Percentiles rank a stretch among this genome's conserved stretches.
These are phyloP conservation scores for Colletotrichum nymphaeae DNA, from an alignment of 2,329 filamentous ascomycete species.

Conservation along the genomic window DNA sequence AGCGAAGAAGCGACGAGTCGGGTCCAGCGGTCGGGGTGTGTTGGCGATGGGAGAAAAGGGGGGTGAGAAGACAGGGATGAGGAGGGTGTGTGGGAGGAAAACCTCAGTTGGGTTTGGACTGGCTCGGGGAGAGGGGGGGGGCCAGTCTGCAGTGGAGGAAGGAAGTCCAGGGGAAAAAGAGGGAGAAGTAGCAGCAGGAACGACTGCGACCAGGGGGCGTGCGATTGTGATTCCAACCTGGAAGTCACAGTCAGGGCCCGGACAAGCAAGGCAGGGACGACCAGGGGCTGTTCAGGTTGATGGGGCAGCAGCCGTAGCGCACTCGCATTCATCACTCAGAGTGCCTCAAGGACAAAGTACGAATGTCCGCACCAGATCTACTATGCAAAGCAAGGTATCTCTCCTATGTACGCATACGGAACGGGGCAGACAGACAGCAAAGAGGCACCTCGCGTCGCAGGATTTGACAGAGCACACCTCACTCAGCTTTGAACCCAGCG, in stretches of 20 bases:
- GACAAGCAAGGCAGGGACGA: slow-evolving; percentile 13
- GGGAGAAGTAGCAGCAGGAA: slow-evolving; percentile 13
- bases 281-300: slow-evolving; percentile 25
- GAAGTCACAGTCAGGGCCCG: slow-evolving; percentile 7
- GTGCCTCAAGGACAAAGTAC: not conserved
- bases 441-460: slow-evolving; percentile 11
- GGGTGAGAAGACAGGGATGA: slow-evolving; percentile 11
- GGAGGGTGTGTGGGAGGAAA: slow-evolving; percentile 25
- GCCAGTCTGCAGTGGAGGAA: not conserved
- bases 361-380: not conserved
- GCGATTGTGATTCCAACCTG: slow-evolving; percentile 19
- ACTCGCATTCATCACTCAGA: slow-evolving; percentile 5
- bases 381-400: not conserved
- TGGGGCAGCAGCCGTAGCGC: slow-evolving; percentile 28
- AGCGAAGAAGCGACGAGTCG: slow-evolving; percentile 34
- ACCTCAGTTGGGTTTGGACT: slow-evolving; percentile 29
- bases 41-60: not conserved
- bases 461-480: not conserved
- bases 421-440: not conserved
- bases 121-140: slow-evolving; percentile 9
- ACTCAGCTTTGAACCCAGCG: not conserved
- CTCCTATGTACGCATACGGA: slow-evolving; percentile 7
- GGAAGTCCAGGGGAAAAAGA: not conserved
- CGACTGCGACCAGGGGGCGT: slow-evolving; percentile 2
- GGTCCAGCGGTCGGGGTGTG: slow-evolving; percentile 30